Base-by-base conservation (phyloP, 768 basidiomycete genomes). In the Amyloporia xantha region DNA sequence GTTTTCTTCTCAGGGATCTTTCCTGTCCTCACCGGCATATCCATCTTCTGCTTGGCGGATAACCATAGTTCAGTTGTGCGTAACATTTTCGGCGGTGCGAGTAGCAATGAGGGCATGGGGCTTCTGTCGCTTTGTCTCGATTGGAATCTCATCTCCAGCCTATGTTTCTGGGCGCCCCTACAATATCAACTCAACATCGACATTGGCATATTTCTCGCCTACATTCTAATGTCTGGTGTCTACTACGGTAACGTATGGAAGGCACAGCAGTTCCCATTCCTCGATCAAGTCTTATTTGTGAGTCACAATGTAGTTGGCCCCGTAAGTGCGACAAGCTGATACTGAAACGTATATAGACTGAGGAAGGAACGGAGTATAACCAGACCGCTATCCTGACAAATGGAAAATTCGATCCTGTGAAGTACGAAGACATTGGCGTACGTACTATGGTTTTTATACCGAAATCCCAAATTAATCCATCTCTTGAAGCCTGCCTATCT, bases 221-320 rank as follows among this genome's bases (percentile, higher is more conserved):
- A 62, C 49, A 61, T 61, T 47, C 57, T 65, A 28, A 62, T 62
- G 62, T 53, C 57, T 35, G 56, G 52, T 10, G 60, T 63, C 13
- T 63, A 63, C 59, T 63, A 61, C 54, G 69, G 61, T 36, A 82
- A 85, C 51, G 63, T 72, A 9, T 84, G 81, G 81, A 61, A 75
- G 39, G 74, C 73, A 1, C 73, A 78, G 56, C 74, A 69, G 55
- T 81, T 83, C 67, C 82, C 82, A 1, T 81, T 81, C 65, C 69
- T 72, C 54, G 26, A 61, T 45, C 61, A 59, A 56, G 56, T 63
- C 43, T 57, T 59, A 46, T 62, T 60, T 48, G 61, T 62, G 35
- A 47, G 60, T 55, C 5, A 9, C 10, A n/a, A n/a, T n/a, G n/a
- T n/a, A n/a, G n/a, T 19, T 39, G 9, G 9, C 9, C 17, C 20